Conservation (phyloP, 2,329 filamentous ascomycete genomes). For the Aspergillus jensenii region DNA sequence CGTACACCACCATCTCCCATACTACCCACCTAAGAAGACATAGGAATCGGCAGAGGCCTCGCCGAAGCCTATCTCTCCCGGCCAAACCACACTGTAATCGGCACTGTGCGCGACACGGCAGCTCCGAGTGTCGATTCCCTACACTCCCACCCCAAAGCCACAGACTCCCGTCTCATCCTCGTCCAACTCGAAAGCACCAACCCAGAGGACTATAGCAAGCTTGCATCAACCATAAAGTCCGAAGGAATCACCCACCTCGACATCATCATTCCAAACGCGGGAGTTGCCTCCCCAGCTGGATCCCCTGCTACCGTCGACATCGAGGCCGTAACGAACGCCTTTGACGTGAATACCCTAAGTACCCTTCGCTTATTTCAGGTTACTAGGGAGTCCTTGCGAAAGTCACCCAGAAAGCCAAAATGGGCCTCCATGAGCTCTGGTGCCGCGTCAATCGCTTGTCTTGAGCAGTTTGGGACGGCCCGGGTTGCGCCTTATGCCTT, state of each 20-base stretch:
- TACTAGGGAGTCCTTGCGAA: neutral
- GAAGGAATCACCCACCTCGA: neutral
- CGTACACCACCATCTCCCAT: neutral
- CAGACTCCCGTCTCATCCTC: neutral
- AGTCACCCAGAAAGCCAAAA: neutral
- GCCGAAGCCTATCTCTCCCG: neutral
- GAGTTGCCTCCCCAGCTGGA: neutral
- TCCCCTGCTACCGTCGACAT: neutral
- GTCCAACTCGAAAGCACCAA: neutral
- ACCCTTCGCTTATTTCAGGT: neutral
- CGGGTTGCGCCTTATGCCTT: neutral
- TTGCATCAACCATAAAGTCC: neutral
- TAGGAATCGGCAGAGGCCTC: slow-evolving; percentile 3
- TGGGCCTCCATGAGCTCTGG: neutral
- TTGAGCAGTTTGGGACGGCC: neutral
- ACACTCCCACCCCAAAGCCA: neutral
- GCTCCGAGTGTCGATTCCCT: neutral
- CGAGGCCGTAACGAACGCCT: neutral
- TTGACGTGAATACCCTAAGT: neutral
- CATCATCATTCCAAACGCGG: neutral
- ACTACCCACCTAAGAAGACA: neutral
- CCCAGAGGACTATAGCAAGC: neutral
- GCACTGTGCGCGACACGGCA: neutral
- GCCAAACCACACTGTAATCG: slow-evolving; percentile 3
- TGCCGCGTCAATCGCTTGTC: neutral